These are phyloP conservation scores for Gleditsia sinensis DNA, from an alignment of 306 rosid genomes.

Conservation along the genomic window DNA sequence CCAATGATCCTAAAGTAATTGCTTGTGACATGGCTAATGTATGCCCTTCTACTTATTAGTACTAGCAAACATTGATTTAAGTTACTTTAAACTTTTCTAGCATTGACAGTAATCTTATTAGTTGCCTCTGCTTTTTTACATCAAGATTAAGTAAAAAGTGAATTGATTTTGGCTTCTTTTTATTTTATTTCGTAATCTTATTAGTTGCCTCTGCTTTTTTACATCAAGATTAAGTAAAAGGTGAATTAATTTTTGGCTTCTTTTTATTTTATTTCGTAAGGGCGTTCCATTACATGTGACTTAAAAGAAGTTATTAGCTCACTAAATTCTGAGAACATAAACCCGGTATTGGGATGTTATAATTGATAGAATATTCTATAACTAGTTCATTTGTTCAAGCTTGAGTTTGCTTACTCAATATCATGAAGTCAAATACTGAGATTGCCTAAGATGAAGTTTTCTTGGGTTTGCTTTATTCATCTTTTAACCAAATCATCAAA, in stretches of 20 bases:
- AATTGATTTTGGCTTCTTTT: constrained; percentile 5
- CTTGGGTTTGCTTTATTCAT: neutral
- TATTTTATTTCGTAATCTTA: constrained; percentile 4
- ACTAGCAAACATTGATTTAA: neutral
- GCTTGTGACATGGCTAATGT: constrained; percentile 95
- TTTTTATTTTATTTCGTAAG: neutral
- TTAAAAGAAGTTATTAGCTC: neutral
- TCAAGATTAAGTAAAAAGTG: neutral
- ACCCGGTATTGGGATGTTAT: neutral
- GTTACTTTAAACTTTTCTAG: neutral
- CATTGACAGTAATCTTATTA: constrained; percentile 10
- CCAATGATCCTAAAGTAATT: constrained; percentile 75
- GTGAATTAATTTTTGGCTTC: constrained; percentile 1
- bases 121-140: neutral
- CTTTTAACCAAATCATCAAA: neutral
- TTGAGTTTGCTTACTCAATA: neutral
- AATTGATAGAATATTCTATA: neutral
- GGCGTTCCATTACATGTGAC: neutral
- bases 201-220: neutral
- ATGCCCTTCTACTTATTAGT: constrained; percentile 36
- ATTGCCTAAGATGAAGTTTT: neutral
- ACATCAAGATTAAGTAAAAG: neutral
- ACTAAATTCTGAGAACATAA: neutral
- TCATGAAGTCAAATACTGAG: neutral
- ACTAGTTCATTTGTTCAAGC: neutral